Base-by-base conservation (phyloP, 139 green algal species). In the Penium margaritaceum region DNA sequence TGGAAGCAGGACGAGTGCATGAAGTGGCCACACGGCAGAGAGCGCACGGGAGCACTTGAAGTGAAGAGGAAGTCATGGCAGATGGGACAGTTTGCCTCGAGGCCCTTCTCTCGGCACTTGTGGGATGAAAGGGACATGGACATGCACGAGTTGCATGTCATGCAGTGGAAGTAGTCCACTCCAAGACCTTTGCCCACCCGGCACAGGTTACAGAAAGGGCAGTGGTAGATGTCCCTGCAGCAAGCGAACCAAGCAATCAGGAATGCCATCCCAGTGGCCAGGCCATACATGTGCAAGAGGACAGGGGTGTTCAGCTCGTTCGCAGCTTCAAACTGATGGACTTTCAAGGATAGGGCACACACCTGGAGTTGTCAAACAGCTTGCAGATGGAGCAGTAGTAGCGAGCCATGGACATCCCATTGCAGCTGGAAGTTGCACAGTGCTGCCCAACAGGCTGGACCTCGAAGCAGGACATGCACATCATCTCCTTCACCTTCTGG, bases 121-220 rank as follows among this genome's bases (percentile, higher is more conserved):
- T 99, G 94, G 33, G 73, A 78, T 33, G 86, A 83, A 7, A 96
- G 81, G 33, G 81, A 79, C 39, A 97, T 83, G 72, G 78, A 86
- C 91, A 98, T 97, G 90, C 94, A 99, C 15, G 89, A 79, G 79
- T 98, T 98, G 89, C 93, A 98, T 57, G 87, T 84, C 93, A 98
- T 98, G 90, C 93, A 98, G 85, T 98, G 93, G 84, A 94, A 96
- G 72, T 90, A 92, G 80, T 98, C 93, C 1, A 95, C 83, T 33
- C 92, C 92, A 53, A 96, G 86, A 0, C 89, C 89, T 54, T 79
- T 74, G 33, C 87, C 84, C 44, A 85, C 53, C n/a, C 86, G 84
- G 83, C 91, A 98, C 62, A 98, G 87, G 82, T 98, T 98, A 89
- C 94, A 98, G 85, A 96, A 98, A 44, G 91, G 94, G 86, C 94